A percentile compares a stretch with the other conserved stretches of the same genome.
Conservation (phyloP, 768 basidiomycete genomes). For the Amanita thiersii region DNA sequence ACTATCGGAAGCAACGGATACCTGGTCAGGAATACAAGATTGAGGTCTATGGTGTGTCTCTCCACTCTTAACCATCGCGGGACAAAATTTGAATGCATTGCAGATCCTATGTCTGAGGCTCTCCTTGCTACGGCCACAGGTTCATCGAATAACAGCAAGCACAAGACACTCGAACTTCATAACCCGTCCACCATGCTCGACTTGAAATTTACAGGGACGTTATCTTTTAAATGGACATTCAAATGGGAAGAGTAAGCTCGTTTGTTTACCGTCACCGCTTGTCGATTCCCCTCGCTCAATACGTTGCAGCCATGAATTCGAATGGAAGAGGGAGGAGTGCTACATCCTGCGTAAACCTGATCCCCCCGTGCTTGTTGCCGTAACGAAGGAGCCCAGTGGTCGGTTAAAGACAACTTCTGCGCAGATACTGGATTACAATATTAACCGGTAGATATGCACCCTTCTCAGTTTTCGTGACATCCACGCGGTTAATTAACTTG, state of each 20-base stretch:
- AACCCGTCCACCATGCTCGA: conserved; percentile 68
- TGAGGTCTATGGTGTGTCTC: conserved; percentile 54
- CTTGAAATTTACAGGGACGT: conserved; percentile 63
- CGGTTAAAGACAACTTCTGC: conserved; percentile 55
- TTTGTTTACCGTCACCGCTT: conserved; percentile 10
- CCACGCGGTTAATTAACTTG: not conserved
- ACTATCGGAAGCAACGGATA: conserved; percentile 68
- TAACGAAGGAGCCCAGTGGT: conserved; percentile 70
- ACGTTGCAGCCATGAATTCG: conserved; percentile 61
- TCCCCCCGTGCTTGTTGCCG: conserved; percentile 76
- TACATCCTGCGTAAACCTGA: conserved; percentile 81
- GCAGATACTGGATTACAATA: conserved; percentile 80
- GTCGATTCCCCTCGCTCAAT: not conserved
- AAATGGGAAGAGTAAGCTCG: conserved; percentile 73
- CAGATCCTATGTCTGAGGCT: conserved; percentile 68
- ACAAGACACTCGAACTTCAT: conserved; percentile 66
- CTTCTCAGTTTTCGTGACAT: not conserved
- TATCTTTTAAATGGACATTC: conserved; percentile 73
- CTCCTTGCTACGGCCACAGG: conserved; percentile 63
- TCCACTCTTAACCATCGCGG: not conserved
- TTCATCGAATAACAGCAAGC: conserved; percentile 57
- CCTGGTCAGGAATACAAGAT: conserved; percentile 48
- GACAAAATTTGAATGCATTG: not conserved
- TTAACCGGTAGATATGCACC: conserved; percentile 48
- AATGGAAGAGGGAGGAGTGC: conserved; percentile 82